These are phyloP conservation scores for Ogataea paraovalis DNA, from an alignment of 805 yeast genomes.

Conservation along the genomic window DNA sequence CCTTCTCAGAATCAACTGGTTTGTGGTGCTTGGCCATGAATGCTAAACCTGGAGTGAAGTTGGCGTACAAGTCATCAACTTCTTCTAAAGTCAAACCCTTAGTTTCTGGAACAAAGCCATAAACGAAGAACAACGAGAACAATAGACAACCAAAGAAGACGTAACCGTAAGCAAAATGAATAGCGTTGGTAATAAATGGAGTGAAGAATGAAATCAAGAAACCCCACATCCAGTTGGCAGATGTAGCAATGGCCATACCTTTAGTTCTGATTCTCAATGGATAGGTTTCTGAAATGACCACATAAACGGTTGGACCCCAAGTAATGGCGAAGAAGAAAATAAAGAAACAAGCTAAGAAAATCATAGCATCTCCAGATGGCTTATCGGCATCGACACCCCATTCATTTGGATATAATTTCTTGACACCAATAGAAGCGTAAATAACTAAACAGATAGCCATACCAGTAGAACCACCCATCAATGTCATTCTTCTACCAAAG, in stretches of 20 bases:
- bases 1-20: constrained; percentile 2
- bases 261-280: constrained; percentile 68
- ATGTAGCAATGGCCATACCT: constrained; percentile 61
- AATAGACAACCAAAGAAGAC: constrained; percentile 53
- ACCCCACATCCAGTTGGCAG: constrained; percentile 74
- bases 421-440: constrained; percentile 58
- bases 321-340: constrained; percentile 71
- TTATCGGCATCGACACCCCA: constrained; percentile 40
- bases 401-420: constrained; percentile 37
- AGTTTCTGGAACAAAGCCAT: constrained; percentile 44
- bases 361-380: constrained; percentile 43
- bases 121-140: constrained; percentile 45
- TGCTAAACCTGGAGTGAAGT: constrained; percentile 31
- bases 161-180: constrained; percentile 55
- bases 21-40: constrained; percentile 23
- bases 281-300: constrained; percentile 49
- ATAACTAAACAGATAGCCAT: constrained; percentile 60
- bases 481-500: constrained; percentile 61
- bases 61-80: constrained; percentile 50
- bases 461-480: constrained; percentile 58
- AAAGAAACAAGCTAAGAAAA: constrained; percentile 53
- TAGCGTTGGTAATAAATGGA: constrained; percentile 45
- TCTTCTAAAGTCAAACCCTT: constrained; percentile 66
- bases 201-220: constrained; percentile 68
- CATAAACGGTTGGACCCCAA: constrained; percentile 77